phyloP scores from a whole-genome alignment of 169 alveolate species.

The Cryptosporidium sp. region DNA sequence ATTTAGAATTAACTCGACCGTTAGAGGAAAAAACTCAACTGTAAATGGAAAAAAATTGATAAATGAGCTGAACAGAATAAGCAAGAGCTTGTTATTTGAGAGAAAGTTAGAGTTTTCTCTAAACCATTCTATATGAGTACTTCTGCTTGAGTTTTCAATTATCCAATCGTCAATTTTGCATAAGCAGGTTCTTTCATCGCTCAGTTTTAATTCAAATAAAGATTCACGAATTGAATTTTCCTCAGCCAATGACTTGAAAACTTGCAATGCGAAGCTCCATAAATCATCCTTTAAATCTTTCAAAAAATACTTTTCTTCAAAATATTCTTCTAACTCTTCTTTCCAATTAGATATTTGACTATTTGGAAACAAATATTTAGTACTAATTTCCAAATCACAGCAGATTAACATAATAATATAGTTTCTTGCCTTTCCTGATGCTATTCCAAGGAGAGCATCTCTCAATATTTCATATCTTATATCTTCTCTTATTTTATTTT shows the following conservation, averaged over 20 bases:
- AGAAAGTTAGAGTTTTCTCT: slow-evolving; percentile 3
- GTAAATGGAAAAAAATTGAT: slow-evolving; percentile 9
- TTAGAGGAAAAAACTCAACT: slow-evolving; percentile 9
- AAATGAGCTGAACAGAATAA: slow-evolving; percentile 12
- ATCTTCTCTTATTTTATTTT: slow-evolving; percentile 38
- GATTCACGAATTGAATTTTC: slow-evolving; percentile 7
- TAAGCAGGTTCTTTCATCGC: slow-evolving; percentile 8
- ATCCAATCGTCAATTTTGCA: slow-evolving; percentile 31
- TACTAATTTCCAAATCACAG: slow-evolving; percentile 19
- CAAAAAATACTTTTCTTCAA: background rate
- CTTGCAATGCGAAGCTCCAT: slow-evolving; percentile 30
- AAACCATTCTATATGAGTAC: slow-evolving; percentile 1
- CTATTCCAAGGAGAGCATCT: slow-evolving; percentile 28
- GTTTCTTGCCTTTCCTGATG: slow-evolving; percentile 12
- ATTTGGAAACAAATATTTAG: slow-evolving; percentile 44
- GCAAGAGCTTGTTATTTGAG: slow-evolving; percentile 9
- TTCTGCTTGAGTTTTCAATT: background rate
- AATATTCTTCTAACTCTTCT: slow-evolving; percentile 23
- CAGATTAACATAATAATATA: slow-evolving; percentile 30
- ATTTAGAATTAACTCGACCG: slow-evolving; percentile 8
- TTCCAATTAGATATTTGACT: slow-evolving; percentile 32
- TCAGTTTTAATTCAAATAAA: background rate
- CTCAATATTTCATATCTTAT: slow-evolving; percentile 18
- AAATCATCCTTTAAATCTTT: background rate
- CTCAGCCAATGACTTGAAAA: slow-evolving; percentile 6